Base-by-base conservation (phyloP, 2,329 filamentous ascomycete species). In the Metarhizium humberi region DNA sequence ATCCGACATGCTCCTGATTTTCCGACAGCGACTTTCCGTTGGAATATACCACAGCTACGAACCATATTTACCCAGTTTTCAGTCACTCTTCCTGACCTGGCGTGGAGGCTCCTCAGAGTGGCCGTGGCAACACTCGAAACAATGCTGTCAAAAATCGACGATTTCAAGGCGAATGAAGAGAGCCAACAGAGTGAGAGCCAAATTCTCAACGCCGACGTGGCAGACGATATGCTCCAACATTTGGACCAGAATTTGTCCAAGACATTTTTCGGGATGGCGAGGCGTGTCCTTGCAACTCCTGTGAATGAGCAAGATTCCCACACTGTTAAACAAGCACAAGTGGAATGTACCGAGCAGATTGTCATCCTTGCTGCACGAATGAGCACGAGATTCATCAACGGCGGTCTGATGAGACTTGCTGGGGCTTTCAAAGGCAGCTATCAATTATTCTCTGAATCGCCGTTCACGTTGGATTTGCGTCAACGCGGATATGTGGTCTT, bases 1-100 rank as follows among this genome's bases (percentile, higher is more conserved):
- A 69, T 83, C 63, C 70, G 64, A 51, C 70, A 75, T 40, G 72
- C 78, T 0, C 64, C 67, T 14, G 72, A 76, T 29, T 67, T 82
- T 7, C 71, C 71, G 55, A 69, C 74, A 16, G 76, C 75, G 6
- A 75, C 75, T 2, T 77, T 77, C 56, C 76, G 73, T 14, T 61
- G 82, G 34, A 82, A 76, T 54, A 72, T 70, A 2, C 69, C 67
- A 40, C 80, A 80, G 62, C 64, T 84, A 30, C 74, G 78, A 51
- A 74, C 77, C 47, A 65, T 81, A 10, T 80, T 82, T 51, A 73
- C 68, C 11, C 74, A 73, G 25, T 76, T 82, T 45, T 70, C 75
- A 11, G 67, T 69, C 11, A 65, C 68, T 2, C 70, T 72, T 3
- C 63, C 69, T 0, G 71, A 74, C 38, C 71, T 79, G 14, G 75